Evolutionary conservation across 805 yeast genomes (phyloP).

Genomic region (Candida yuanshanica): DNA sequence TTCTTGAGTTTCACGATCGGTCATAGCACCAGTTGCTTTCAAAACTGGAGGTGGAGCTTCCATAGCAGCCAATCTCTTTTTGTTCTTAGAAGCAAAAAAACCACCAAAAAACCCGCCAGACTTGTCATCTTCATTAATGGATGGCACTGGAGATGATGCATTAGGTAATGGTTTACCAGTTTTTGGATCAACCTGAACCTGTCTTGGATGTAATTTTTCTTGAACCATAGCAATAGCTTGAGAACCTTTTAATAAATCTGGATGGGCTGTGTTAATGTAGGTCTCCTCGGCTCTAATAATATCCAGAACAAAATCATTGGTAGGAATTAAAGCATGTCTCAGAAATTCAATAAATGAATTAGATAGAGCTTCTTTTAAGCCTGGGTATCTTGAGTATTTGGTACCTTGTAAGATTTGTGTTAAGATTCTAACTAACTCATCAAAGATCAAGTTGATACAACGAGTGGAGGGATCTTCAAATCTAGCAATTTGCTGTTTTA

Average conservation of each 20-base stretch:
- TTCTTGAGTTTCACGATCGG: slow-evolving; percentile 94
- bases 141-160: slow-evolving; percentile 27
- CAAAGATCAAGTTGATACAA: slow-evolving; percentile 86
- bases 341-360: slow-evolving; percentile 74
- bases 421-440: slow-evolving; percentile 87
- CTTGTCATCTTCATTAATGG: slow-evolving; percentile 34
- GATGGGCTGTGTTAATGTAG: slow-evolving; percentile 96
- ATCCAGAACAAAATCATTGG: slow-evolving; percentile 79
- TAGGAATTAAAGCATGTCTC: slow-evolving; percentile 75
- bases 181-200: slow-evolving; percentile 79
- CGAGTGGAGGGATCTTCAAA: slow-evolving; percentile 91
- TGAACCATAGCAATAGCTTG: slow-evolving; percentile 90
- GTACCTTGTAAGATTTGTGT: slow-evolving; percentile 79
- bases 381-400: slow-evolving; percentile 84
- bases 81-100: slow-evolving; percentile 85
- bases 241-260: slow-evolving; percentile 90
- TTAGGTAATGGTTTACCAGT: slow-evolving; percentile 70
- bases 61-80: slow-evolving; percentile 90
- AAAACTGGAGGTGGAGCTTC: slow-evolving; percentile 96
- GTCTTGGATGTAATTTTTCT: slow-evolving; percentile 71
- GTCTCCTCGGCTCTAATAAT: slow-evolving; percentile 84
- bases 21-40: slow-evolving; percentile 84
- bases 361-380: slow-evolving; percentile 79
- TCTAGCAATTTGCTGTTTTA: slow-evolving; percentile 87
- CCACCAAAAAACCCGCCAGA: slow-evolving; percentile 89